Base-by-base conservation (phyloP, 2,329 filamentous ascomycete species). In the Didymella arachidicola region DNA sequence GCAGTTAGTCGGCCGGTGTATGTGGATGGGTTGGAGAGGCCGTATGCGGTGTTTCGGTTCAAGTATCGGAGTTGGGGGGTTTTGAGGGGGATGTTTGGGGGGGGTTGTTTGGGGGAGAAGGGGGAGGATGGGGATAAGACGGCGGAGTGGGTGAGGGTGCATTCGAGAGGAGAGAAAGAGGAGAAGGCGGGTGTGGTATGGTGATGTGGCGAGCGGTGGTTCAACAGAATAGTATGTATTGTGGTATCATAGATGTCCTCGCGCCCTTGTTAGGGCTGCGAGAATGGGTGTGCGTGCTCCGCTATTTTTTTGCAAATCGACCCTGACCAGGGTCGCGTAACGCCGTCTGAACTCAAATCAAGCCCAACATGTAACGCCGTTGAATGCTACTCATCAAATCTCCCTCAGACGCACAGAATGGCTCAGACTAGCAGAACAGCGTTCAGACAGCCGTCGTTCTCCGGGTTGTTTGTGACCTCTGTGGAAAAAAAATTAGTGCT, bases 11-110 rank as follows among this genome's bases (percentile, higher is more conserved):
- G 74, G 4, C 80, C 80, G 2, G 67, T 72, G 38, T 82, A 82
- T 57, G 41, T 82, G 5, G 80, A 82, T 62, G 52, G 60, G 0
- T 29, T 74, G 2, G 68, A 70, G 1, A 64, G 53, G 16, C 72
- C 75, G 25, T 82, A 80, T 57, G 81, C 80, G 0, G 77, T 82
- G 11, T 82, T 83, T 65, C 73, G 74, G n/a, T 83, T 82, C 75
- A 79, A 79, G 52, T 82, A 82, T 57, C 75, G 80, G 2, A 76
- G 71, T 18, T 57, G 56, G 45, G 50, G 46, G 2, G 56, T 69
- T 16, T 63, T 82, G 30, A 69, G 25, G 46, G 12, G 41, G 6
- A 32, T 57, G 46, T 51, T 57, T n/a, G 74, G 60, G 62, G 69
- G 41, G 8, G 29, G 6, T 3, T 43, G 55, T 30, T 60, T 60